phyloP scores from a whole-genome alignment of 306 rosid genomes.

The Citrullus amarus region DNA sequence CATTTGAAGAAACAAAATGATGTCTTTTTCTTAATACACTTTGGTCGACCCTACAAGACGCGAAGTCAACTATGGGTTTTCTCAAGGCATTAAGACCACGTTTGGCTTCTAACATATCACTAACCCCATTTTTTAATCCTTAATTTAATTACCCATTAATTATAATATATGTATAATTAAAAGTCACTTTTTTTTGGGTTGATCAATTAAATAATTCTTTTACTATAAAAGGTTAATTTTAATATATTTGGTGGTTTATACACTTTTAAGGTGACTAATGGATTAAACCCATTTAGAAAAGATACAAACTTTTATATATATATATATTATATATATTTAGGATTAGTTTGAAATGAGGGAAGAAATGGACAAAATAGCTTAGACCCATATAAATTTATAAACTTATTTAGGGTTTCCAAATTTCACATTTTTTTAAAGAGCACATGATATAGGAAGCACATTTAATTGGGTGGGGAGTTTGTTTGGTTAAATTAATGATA shows the following conservation, averaged over 20 bases:
- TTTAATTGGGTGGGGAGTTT: background rate
- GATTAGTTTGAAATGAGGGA: background rate
- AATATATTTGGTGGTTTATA: background rate
- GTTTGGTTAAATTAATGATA: background rate
- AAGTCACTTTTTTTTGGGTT: background rate
- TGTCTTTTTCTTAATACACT: background rate
- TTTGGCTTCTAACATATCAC: background rate
- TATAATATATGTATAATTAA: no score
- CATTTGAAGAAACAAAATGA: background rate
- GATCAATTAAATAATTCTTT: background rate
- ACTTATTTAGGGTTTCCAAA: background rate
- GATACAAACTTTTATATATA: background rate
- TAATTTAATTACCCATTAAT: background rate
- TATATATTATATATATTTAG: background rate
- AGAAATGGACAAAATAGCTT: slow-evolving; percentile 1
- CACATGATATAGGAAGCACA: background rate
- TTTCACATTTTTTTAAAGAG: background rate
- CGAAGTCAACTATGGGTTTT: background rate
- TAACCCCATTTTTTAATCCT: background rate
- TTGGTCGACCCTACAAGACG: background rate
- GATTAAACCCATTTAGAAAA: background rate
- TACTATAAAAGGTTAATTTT: background rate
- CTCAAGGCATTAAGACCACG: background rate
- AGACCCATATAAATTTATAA: background rate
- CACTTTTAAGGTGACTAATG: background rate